Conservation (phyloP, 2,329 filamentous ascomycete genomes). For the Chaetoscypha palmicola region DNA sequence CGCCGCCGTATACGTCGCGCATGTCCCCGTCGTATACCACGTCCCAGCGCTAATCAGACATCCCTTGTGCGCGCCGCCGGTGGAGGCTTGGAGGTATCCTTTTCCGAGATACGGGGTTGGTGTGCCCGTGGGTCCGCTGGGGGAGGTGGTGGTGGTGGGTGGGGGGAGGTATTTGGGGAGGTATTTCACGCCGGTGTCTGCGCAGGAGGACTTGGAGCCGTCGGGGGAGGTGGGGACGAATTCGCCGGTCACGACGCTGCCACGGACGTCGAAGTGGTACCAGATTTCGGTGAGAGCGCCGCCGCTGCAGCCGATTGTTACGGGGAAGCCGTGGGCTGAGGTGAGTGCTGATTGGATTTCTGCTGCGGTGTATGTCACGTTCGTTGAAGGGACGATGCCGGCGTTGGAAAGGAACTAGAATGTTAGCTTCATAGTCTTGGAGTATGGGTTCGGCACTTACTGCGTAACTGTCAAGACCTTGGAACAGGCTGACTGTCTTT, state of each 20-base stretch:
- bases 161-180: background rate
- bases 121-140: constrained; percentile 28
- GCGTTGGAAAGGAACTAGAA: constrained; percentile 36
- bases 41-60: constrained; percentile 60
- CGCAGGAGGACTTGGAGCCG: constrained; percentile 5
- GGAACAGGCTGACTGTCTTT: constrained; percentile 56
- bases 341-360: constrained; percentile 38
- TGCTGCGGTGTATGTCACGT: constrained; percentile 34
- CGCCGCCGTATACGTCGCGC: constrained; percentile 56
- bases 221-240: constrained; percentile 9
- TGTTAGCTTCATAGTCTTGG: background rate
- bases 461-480: constrained; percentile 29
- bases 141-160: background rate
- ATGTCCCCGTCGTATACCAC: constrained; percentile 62
- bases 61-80: constrained; percentile 42
- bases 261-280: constrained; percentile 31
- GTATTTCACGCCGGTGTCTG: constrained; percentile 6
- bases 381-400: constrained; percentile 45
- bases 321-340: constrained; percentile 37
- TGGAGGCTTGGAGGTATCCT: constrained; percentile 52
- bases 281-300: constrained; percentile 43
- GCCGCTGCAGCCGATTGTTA: constrained; percentile 39
- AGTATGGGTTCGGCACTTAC: background rate
- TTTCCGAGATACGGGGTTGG: constrained; percentile 38
- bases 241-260: constrained; percentile 8